A percentile compares a stretch with the other conserved stretches of the same genome.
Evolutionary conservation across 2,329 filamentous ascomycete genomes (phyloP).

Genomic region (Leptographium galeiforme): DNA sequence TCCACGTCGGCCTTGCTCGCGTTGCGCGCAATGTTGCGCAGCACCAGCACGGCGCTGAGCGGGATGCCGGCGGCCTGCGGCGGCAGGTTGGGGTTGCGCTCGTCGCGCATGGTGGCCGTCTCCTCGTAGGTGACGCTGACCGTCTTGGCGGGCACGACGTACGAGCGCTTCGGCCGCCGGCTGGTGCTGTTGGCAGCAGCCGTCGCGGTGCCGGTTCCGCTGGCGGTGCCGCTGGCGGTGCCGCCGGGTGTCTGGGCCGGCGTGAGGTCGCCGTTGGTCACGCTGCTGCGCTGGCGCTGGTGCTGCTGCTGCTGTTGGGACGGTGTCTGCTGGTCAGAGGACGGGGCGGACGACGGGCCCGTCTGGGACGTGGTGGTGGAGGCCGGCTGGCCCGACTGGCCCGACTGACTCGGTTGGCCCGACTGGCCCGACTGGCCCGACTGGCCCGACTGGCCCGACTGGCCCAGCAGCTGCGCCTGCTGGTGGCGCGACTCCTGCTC

Average conservation of each 20-base stretch:
- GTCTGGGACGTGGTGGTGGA: conserved; percentile 7
- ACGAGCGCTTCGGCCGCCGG: conserved; percentile 25
- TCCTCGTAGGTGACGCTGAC: conserved; percentile 41
- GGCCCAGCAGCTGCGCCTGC: conserved; percentile 9
- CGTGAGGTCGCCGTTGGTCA: conserved; percentile 15
- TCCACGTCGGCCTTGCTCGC: conserved; percentile 43
- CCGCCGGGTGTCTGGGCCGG: conserved; percentile 1
- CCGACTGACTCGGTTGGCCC: conserved; percentile 1
- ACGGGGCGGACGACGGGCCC: background rate
- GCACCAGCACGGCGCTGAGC: conserved; percentile 62
- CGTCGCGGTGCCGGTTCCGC: background rate
- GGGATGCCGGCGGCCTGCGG: conserved; percentile 62
- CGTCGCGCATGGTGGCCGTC: conserved; percentile 41
- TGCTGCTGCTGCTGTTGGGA: conserved; percentile 10
- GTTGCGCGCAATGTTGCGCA: conserved; percentile 65
- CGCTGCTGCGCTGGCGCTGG: conserved; percentile 12
- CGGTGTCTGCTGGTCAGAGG: background rate
- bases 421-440: conserved; percentile 5
- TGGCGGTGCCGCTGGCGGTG: background rate
- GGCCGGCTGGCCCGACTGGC: background rate
- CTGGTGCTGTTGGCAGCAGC: conserved; percentile 5
- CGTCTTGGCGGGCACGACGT: conserved; percentile 42
- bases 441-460: conserved; percentile 3
- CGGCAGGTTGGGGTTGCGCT: conserved; percentile 41
- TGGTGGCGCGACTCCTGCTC: conserved; percentile 15